A percentile compares a stretch with the other conserved stretches of the same genome.
Evolutionary conservation across 1,139 yeast genomes (phyloP).

Genomic region (Candida frijolesensis): DNA sequence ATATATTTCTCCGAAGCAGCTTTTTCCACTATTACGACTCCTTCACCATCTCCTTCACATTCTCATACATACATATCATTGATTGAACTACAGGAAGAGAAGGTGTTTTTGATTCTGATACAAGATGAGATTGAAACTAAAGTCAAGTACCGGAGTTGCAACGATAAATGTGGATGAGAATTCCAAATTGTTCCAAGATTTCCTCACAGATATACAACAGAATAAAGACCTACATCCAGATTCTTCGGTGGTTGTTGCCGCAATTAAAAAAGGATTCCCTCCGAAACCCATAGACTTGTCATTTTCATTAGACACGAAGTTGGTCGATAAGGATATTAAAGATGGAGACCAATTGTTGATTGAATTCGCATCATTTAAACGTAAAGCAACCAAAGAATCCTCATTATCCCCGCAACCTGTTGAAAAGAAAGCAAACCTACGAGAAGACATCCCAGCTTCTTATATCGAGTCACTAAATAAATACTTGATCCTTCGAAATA

Average conservation of each 20-base stretch:
- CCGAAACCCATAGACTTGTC: conserved; percentile 47
- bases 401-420: conserved; percentile 7
- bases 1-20: too few relatives aligned
- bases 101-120: not conserved
- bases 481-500: conserved; percentile 53
- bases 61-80: too few relatives aligned
- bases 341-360: conserved; percentile 61
- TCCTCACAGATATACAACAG: conserved; percentile 20
- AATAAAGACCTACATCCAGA: conserved; percentile 19
- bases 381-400: conserved; percentile 2
- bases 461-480: conserved; percentile 21
- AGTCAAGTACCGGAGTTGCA: conserved; percentile 20
- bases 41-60: too few relatives aligned
- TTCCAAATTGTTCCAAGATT: conserved; percentile 16
- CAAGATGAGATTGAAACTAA: conserved; percentile 28
- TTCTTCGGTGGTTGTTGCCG: conserved; percentile 13
- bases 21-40: too few relatives aligned
- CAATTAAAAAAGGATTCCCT: conserved; percentile 61
- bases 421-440: conserved; percentile 11
- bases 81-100: too few relatives aligned
- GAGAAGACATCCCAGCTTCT: conserved; percentile 31
- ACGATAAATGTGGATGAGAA: conserved; percentile 19
- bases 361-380: conserved; percentile 21
- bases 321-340: conserved; percentile 46
- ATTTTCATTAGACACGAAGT: conserved; percentile 16